A percentile compares a stretch with the other conserved stretches of the same genome.
These are phyloP conservation scores for Rhodotorula mucilaginosa DNA, from an alignment of 1,284 basidiomycete species.

Conservation along the genomic window DNA sequence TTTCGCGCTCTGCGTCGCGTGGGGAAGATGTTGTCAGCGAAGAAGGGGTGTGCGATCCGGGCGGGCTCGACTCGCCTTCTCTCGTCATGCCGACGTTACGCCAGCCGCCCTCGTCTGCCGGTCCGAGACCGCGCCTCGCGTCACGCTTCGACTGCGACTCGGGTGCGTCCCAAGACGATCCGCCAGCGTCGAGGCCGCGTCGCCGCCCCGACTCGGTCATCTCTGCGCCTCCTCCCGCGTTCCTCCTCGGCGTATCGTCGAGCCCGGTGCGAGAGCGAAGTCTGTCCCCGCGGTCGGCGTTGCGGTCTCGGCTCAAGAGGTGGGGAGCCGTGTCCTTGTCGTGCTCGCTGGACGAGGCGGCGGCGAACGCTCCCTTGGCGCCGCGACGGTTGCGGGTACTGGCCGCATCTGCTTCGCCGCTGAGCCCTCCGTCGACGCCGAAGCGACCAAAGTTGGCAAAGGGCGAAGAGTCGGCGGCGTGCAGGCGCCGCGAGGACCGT, in stretches of 20 bases:
- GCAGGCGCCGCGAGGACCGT: slow-evolving; percentile 1
- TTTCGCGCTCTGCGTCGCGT: slow-evolving; percentile 29
- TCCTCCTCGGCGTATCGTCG: slow-evolving; percentile 3
- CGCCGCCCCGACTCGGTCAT: background rate
- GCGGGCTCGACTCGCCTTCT: slow-evolving; percentile 15
- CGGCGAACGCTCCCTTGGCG: background rate
- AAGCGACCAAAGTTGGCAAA: slow-evolving; percentile 41
- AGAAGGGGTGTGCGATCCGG: no score
- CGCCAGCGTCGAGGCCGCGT: background rate
- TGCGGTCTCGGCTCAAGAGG: slow-evolving; percentile 3
- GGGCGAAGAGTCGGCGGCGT: slow-evolving; percentile 19
- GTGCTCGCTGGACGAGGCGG: slow-evolving; percentile 1
- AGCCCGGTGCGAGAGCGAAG: background rate
- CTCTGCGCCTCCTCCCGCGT: background rate
- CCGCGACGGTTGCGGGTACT: background rate
- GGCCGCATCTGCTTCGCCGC: slow-evolving; percentile 6
- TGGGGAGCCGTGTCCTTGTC: slow-evolving; percentile 25
- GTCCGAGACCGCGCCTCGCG: slow-evolving; percentile 17
- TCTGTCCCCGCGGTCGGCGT: background rate
- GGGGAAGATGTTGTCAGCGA: background rate
- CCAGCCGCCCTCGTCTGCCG: slow-evolving; percentile 38
- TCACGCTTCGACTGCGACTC: slow-evolving; percentile 10
- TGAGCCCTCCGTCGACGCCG: slow-evolving; percentile 36
- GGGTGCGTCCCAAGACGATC: background rate
- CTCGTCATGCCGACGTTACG: slow-evolving; percentile 31